Evolutionary conservation across 2,329 filamentous ascomycete species (phyloP), one percentile per base, ranked within the genome.

Genomic region (Pestalotiopsis sp.): DNA sequence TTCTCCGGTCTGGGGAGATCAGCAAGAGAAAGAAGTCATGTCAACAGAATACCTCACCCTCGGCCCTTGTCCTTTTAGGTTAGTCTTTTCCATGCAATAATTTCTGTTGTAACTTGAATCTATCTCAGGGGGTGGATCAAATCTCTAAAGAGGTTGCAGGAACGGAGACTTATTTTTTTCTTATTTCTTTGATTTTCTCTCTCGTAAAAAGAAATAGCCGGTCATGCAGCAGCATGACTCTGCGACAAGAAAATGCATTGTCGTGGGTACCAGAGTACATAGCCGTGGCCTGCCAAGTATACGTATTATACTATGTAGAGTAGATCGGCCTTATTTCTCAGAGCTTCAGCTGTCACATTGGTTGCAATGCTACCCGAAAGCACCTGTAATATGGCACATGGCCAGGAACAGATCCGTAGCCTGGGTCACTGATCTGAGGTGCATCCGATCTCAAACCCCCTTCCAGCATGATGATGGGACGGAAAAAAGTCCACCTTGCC

Each of bases 21-120:
- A 71, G 72, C 63, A 66, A 65, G n/a, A 67, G 45, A 69, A 71
- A 65, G 20, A 60, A 63, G 41, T 49, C 62, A 41, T 45, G 38
- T n/a, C 31, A 25, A 59, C n/a, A 52, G 45, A n/a, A 36, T 23
- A 17, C 45, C 45, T 52, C 17, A n/a, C 31, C 9, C 31, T 2
- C 45, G 20, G 23, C 45, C 45, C 45, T 52, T 17, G n/a, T 52
- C 31, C 31, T 52, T 5, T 52, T 23, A 3, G 20, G 17, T 17
- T 23, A 11, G 45, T 52, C 17, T n/a, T 23, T 4, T 23, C 7
- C 7, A 23, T 23, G 17, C 23, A 20, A 52, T 52, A 6, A 17
- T 52, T 52, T 23, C 23, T n/a, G 31, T 9, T 9, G 7, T 2
- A 36, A 36, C 31, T 9, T 36, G 7, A 7, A 36, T 9, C 7